Percentiles rank a stretch among this genome's conserved stretches.
Conservation (phyloP, 805 yeast species). For the Teunomyces panamensis region DNA sequence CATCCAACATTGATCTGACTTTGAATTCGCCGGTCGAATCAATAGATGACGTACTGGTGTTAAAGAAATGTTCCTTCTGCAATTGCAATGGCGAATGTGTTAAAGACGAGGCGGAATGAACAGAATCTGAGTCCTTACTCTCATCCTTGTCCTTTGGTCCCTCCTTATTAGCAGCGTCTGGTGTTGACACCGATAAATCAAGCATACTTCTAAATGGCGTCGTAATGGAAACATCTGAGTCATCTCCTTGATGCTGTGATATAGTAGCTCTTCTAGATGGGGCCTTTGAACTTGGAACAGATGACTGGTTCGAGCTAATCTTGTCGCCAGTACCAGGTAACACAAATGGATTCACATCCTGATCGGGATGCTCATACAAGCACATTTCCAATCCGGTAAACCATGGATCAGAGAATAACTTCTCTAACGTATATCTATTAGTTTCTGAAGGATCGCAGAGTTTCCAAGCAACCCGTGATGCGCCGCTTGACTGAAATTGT, state of each 20-base stretch:
- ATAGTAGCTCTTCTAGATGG: conserved; percentile 30
- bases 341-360: conserved; percentile 34
- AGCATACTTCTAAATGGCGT: conserved; percentile 40
- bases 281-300: conserved; percentile 22
- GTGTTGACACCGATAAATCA: conserved; percentile 18
- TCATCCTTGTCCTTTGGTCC: conserved; percentile 3
- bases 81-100: conserved; percentile 18
- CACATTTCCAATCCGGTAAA: conserved; percentile 60
- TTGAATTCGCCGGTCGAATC: not conserved
- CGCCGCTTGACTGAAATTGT: conserved; percentile 54
- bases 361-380: conserved; percentile 47
- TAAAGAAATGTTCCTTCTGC: conserved; percentile 10
- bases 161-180: conserved; percentile 2
- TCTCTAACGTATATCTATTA: conserved; percentile 52
- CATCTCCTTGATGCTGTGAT: conserved; percentile 9
- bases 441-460: conserved; percentile 60
- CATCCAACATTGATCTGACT: conserved; percentile 7
- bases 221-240: conserved; percentile 14
- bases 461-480: conserved; percentile 72
- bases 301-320: conserved; percentile 8
- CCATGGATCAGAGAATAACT: conserved; percentile 63
- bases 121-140: conserved; percentile 12
- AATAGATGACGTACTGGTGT: not conserved
- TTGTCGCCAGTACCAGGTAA: conserved; percentile 22
- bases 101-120: conserved; percentile 25